phyloP scores from a whole-genome alignment of 139 green algal species.

The Protoeuglena noctilucae region DNA sequence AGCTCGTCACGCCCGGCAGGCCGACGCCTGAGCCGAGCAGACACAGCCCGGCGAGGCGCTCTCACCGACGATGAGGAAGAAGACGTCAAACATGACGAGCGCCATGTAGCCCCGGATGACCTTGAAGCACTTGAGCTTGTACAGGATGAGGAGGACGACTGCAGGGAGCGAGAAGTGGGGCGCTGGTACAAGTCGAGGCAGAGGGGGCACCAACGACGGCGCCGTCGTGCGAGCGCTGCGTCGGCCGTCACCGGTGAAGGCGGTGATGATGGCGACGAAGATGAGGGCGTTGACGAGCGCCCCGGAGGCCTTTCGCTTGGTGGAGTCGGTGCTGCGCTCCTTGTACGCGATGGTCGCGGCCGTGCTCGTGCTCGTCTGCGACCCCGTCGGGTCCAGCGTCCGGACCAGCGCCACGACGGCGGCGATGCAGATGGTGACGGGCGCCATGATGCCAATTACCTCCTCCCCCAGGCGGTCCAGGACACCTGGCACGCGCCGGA shows the following conservation, averaged over 20 bases:
- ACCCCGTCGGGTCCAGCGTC: constrained; percentile 59
- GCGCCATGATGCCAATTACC: constrained; percentile 60
- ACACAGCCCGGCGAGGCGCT: constrained; percentile 25
- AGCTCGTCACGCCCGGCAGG: too few relatives aligned
- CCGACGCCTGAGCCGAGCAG: constrained; percentile 13
- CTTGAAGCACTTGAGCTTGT: constrained; percentile 61
- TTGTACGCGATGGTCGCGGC: constrained; percentile 52
- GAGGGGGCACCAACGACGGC: too few relatives aligned
- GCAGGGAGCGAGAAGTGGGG: too few relatives aligned
- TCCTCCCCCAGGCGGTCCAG: constrained; percentile 41
- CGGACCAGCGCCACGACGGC: constrained; percentile 68
- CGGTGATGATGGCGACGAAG: constrained; percentile 63
- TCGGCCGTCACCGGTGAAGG: constrained; percentile 51
- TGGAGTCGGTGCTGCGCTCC: constrained; percentile 58
- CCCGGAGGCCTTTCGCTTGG: constrained; percentile 57
- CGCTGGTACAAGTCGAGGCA: too few relatives aligned
- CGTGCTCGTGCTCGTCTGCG: constrained; percentile 20
- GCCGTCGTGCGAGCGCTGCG: too few relatives aligned
- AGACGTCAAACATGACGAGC: constrained; percentile 81
- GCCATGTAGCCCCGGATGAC: constrained; percentile 88
- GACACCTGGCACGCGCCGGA: background rate
- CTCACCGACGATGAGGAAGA: constrained; percentile 73
- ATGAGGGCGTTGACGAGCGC: constrained; percentile 78
- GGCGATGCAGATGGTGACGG: constrained; percentile 86
- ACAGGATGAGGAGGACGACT: constrained; percentile 79